Percentiles rank a stretch among this genome's conserved stretches.
These are phyloP conservation scores for Raffaelea deltoideospora DNA, from an alignment of 2,329 filamentous ascomycete genomes.

Conservation along the genomic window DNA sequence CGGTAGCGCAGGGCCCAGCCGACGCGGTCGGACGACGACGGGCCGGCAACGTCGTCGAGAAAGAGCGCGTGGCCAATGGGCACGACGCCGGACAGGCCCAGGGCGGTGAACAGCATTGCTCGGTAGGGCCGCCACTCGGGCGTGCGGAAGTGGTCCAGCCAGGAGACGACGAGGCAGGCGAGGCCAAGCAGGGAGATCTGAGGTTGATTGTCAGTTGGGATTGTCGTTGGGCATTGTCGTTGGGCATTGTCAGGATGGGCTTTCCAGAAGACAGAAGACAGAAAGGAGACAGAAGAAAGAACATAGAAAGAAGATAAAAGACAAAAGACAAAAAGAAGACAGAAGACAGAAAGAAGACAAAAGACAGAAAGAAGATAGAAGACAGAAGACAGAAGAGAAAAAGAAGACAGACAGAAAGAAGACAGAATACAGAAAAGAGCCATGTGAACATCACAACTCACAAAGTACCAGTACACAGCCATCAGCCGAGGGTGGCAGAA, in stretches of 20 bases:
- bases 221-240: no score
- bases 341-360: not conserved
- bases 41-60: constrained; percentile 2
- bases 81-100: constrained; percentile 71
- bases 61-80: constrained; percentile 64
- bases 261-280: no score
- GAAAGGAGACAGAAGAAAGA: no score
- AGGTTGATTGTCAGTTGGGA: no score
- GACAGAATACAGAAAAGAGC: no score
- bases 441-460: no score
- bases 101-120: constrained; percentile 74
- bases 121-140: constrained; percentile 74
- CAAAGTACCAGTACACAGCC: constrained; percentile 59
- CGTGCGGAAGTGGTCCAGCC: constrained; percentile 70
- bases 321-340: not conserved
- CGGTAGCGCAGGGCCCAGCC: no score
- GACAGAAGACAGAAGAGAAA: not conserved
- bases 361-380: not conserved
- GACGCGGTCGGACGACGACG: constrained; percentile 25
- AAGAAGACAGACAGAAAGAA: not conserved
- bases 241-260: no score
- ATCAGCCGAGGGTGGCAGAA: constrained; percentile 53
- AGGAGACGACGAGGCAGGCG: constrained; percentile 63
- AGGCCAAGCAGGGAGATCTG: constrained; percentile 65
- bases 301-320: not conserved